These are phyloP conservation scores for Tubosaeta brunneosetosa DNA, from an alignment of 768 basidiomycete genomes.

Conservation along the genomic window DNA sequence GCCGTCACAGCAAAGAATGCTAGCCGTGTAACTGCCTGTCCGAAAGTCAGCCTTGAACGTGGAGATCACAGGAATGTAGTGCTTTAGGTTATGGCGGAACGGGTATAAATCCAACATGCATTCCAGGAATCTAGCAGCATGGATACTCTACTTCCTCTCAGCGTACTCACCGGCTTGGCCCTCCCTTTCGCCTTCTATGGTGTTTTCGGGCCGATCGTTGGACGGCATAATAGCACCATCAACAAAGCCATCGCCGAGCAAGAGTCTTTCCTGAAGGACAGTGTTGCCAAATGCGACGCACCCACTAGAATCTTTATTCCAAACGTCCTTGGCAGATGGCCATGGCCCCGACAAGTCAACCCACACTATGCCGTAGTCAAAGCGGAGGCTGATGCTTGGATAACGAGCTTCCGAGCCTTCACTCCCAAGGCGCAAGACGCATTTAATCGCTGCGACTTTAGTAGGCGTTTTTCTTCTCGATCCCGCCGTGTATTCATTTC, in stretches of 20 bases:
- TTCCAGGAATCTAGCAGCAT: neutral
- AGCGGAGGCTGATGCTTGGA: slow-evolving; percentile 7
- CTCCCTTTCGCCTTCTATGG: neutral
- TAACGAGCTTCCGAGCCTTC: slow-evolving; percentile 7
- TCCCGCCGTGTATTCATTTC: too few relatives aligned
- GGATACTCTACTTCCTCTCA: neutral
- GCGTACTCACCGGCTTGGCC: neutral
- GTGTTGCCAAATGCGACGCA: too few relatives aligned
- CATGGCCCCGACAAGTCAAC: slow-evolving; percentile 12
- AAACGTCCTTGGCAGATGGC: slow-evolving; percentile 15
- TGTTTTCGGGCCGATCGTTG: neutral
- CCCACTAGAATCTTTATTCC: slow-evolving; percentile 11
- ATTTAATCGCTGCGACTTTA: slow-evolving; percentile 9
- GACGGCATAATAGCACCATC: neutral
- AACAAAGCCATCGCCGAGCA: neutral
- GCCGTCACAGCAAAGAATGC: neutral
- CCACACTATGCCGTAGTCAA: neutral
- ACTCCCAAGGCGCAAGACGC: slow-evolving; percentile 9
- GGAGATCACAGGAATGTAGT: neutral
- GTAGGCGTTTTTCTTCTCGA: neutral
- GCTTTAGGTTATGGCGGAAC: neutral
- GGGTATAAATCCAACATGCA: neutral
- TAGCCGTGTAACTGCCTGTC: neutral
- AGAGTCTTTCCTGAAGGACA: neutral
- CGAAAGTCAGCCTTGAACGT: neutral